Evolutionary conservation across 1,139 yeast species (phyloP).

Genomic region (Wickerhamomyces sp.): DNA sequence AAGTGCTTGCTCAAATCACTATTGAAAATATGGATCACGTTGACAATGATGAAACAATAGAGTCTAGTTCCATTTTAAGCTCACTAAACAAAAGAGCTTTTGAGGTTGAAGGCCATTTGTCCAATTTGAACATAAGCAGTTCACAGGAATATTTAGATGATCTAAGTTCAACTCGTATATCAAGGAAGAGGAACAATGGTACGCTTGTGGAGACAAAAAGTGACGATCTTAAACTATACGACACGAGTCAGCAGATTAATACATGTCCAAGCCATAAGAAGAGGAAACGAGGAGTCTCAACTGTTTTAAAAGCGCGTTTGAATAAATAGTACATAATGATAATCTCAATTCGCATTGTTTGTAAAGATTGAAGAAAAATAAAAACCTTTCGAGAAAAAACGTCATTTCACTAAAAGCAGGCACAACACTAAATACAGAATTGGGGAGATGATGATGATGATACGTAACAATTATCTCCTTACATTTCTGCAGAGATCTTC

Average conservation of each 20-base stretch:
- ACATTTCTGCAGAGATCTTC: neutral
- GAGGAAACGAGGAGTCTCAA: slow-evolving; percentile 2
- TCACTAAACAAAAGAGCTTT: slow-evolving; percentile 2
- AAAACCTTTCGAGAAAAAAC: too few species aligned
- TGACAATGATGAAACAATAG: slow-evolving; percentile 3
- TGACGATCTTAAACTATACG: slow-evolving; percentile 1
- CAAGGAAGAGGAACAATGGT: slow-evolving; percentile 5
- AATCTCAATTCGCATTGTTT: too few species aligned
- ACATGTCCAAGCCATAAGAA: slow-evolving; percentile 13
- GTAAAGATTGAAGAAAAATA: too few species aligned
- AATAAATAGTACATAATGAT: too few species aligned
- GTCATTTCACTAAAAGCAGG: neutral
- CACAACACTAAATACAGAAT: neutral
- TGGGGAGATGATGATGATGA: too few species aligned
- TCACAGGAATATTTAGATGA: slow-evolving; percentile 7
- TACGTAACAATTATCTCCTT: too few species aligned
- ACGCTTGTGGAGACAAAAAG: slow-evolving; percentile 2
- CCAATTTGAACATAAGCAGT: slow-evolving; percentile 6
- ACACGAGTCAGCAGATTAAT: slow-evolving; percentile 16
- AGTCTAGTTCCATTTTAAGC: slow-evolving; percentile 12
- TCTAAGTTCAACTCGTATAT: neutral
- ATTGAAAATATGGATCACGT: neutral
- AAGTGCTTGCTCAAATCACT: slow-evolving; percentile 5
- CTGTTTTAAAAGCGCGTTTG: too few species aligned
- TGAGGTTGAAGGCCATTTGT: slow-evolving; percentile 8